phyloP scores from a whole-genome alignment of 768 basidiomycete species.

The Lanmaoa pseudosensibilis region DNA sequence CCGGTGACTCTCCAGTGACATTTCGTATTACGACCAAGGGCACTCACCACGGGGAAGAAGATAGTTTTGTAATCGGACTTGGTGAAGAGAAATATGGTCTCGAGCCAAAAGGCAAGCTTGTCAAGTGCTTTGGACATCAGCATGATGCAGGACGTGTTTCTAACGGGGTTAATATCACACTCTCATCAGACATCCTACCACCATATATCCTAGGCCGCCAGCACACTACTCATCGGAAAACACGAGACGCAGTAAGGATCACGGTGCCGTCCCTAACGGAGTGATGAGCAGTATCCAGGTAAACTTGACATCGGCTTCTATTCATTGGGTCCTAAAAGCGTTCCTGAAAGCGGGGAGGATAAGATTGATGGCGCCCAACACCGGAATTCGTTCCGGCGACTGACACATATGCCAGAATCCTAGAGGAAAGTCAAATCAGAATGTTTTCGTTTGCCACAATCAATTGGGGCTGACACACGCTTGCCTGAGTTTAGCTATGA shows the following conservation, averaged over 20 bases:
- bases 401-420: background rate
- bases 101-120: constrained; percentile 14
- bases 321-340: background rate
- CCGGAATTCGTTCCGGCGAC: background rate
- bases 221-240: background rate
- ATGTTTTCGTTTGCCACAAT: too few relatives aligned
- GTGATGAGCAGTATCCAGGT: background rate
- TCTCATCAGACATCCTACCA: background rate
- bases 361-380: background rate
- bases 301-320: background rate
- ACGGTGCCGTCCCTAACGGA: too few relatives aligned
- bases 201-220: background rate
- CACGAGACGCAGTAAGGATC: background rate
- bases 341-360: background rate
- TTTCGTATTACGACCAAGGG: background rate
- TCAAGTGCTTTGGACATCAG: background rate
- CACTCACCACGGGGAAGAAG: constrained; percentile 35
- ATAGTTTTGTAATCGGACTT: constrained; percentile 36
- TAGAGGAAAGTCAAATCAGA: too few relatives aligned
- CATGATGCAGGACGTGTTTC: background rate
- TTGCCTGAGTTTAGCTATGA: background rate
- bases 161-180: background rate
- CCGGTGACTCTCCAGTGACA: background rate
- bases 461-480: background rate
- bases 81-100: constrained; percentile 37